These are phyloP conservation scores for Hondaea fermentalgiana DNA, from an alignment of 108 stramenopile genomes.

Conservation along the genomic window DNA sequence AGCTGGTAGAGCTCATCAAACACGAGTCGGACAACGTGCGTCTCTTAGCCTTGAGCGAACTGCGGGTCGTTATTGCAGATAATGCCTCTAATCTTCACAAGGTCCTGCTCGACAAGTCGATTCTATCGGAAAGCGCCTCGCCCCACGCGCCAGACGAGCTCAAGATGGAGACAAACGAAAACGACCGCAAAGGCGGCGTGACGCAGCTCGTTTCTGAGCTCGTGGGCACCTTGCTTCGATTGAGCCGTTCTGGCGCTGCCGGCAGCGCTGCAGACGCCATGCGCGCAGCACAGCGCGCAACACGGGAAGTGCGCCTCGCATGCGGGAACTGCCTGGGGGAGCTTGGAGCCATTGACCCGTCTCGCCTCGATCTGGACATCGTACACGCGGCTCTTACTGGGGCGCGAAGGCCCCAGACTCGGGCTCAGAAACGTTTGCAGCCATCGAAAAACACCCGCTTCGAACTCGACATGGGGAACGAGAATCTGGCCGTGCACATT, in stretches of 20 bases:
- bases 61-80: neutral
- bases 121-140: neutral
- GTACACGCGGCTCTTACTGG: neutral
- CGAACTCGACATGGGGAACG: neutral
- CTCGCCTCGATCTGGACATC: constrained; percentile 18
- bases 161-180: neutral
- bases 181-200: neutral
- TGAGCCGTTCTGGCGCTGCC: neutral
- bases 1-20: neutral
- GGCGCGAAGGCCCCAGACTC: too few relatives aligned
- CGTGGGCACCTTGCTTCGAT: neutral
- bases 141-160: neutral
- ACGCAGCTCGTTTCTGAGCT: neutral
- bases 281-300: neutral
- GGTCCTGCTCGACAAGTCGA: neutral
- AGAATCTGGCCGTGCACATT: neutral
- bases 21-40: constrained; percentile 9
- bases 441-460: neutral
- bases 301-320: neutral
- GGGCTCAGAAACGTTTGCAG: too few relatives aligned
- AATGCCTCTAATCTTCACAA: neutral
- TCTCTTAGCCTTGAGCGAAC: neutral
- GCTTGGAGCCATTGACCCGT: constrained; percentile 41
- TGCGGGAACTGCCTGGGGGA: constrained; percentile 32
- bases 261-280: neutral